Base-by-base conservation (phyloP, 768 basidiomycete genomes). In the Lentinula boryana region DNA sequence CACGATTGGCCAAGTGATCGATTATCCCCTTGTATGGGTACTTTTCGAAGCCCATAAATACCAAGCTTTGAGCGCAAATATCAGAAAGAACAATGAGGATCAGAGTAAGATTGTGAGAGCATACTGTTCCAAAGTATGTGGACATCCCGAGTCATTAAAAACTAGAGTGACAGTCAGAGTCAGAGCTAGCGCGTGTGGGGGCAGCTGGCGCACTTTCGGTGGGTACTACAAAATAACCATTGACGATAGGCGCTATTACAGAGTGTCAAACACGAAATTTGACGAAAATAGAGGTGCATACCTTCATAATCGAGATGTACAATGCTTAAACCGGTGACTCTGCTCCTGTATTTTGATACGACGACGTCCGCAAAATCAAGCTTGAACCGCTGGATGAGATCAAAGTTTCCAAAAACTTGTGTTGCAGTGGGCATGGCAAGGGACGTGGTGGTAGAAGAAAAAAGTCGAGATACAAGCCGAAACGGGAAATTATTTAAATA, bases 11-110 rank as follows among this genome's bases (percentile, higher is more conserved):
- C 21, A 99, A 80, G 60, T 91, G 87, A 75, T 98, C 96, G 58
- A 99, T 84, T 56, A 98, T 87, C 21, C 95, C 96, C 71, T 98
- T 98, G 80, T 92, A 93, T 0, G 96, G 95, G 69, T 94, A 98
- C 66, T 91, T 87, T 68, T 96, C 87, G 0, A 94, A 96, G 5
- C 97, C 97, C 82, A 98, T 90, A 70, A 98, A 98, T 33, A 98
- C 85, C 62, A 96, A 74, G 71, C 91, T 93, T 63, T 18, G 15
- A 8, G 18, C 49, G 35, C 35, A 59, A 53, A 63, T 32, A 46
- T 63, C 58, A 56, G 46, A 60, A 23, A 48, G 21, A 48, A 1
- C 4, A 3, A 18, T 60, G 57, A 60, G 18, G 48, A 27, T 48
- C 53, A 10, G 51, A 52, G 9, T 32, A 21, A 43, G 4, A 8